Base-by-base conservation (phyloP, 768 basidiomycete species). In the Amanita rimosa region DNA sequence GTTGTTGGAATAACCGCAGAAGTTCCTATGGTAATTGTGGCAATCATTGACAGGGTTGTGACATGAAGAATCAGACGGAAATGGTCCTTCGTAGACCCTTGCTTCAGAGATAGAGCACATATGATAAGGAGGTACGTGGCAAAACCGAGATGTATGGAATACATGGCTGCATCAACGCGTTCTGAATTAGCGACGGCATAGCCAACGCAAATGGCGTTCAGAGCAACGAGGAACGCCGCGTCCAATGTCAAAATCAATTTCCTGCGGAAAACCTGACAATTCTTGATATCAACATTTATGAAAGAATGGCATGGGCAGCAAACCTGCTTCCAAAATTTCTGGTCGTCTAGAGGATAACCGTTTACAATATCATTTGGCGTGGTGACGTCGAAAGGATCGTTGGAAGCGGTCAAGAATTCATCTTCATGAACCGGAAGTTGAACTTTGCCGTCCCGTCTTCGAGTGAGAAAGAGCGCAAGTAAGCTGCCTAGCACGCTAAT, bases 321-420 rank as follows among this genome's bases (percentile, higher is more conserved):
- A 54, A 75, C 81, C 62, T 67, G 64, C n/a, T 57, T 54, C 81
- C 80, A 82, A 61, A 88, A 88, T 3, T 50, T 63, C 3, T 67
- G 68, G 45, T 75, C 81, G 19, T 84, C 63, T 35, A 86, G 67
- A 6, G 85, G 81, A 46, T 74, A 73, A 3, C 85, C 85, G 52
- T 86, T 81, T 10, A 80, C 51, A 31, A 76, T 54, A 55, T 91
- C 88, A 59, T 83, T 81, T 7, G 79, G 75, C n/a, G 60, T 78
- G 16, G 78, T 75, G n/a, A 91, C 80, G 58, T 79, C 76, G 58
- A 85, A 86, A 9, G 82, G 78, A 56, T 86, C 84, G 9, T 6
- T 29, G 26, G 60, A 77, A 17, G 77, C 75, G 16, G 78, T 75
- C 58, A 84, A 85, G 6, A 81, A 77, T 55, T 85, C 83, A 27